A percentile compares a stretch with the other conserved stretches of the same genome.
Conservation (phyloP, 768 basidiomycete genomes). For the Macrocybe gigantea region DNA sequence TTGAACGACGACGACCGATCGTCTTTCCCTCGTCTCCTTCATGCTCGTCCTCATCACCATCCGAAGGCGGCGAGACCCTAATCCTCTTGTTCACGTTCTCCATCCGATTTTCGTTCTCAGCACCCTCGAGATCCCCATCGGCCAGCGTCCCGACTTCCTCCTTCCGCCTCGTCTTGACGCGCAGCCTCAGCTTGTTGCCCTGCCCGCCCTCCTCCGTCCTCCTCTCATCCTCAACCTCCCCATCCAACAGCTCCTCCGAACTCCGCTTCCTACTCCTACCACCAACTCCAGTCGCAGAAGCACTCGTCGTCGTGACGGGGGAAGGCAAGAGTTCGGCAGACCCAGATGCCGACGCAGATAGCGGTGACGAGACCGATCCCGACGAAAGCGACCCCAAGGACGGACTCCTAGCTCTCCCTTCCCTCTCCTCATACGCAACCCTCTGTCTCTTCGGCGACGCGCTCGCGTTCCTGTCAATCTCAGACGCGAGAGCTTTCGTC, state of each 20-base stretch:
- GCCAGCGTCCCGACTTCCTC: too few relatives aligned
- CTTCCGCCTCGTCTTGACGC: too few relatives aligned
- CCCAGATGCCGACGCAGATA: not conserved
- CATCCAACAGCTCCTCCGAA: conserved; percentile 44
- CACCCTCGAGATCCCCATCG: too few relatives aligned
- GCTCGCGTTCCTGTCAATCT: conserved; percentile 3
- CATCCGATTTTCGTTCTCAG: not conserved
- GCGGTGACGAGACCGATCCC: not conserved
- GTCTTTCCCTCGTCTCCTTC: too few relatives aligned
- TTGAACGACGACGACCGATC: too few relatives aligned
- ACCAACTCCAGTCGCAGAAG: not conserved
- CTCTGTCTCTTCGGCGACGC: not conserved
- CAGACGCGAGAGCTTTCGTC: too few relatives aligned
- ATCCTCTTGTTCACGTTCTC: conserved; percentile 3
- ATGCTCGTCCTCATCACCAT: not conserved
- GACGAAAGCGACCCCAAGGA: too few relatives aligned
- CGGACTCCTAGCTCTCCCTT: not conserved
- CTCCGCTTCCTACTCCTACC: conserved; percentile 37
- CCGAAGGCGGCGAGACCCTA: conserved; percentile 4
- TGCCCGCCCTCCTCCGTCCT: not conserved
- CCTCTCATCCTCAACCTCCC: conserved; percentile 10
- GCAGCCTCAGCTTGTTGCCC: too few relatives aligned
- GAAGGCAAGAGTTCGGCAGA: not conserved
- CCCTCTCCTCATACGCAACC: not conserved
- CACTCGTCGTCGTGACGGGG: not conserved